Evolutionary conservation across 257 asterid genomes (phyloP), one percentile per base, ranked within the genome.

Genomic region (Agastache rugosa): DNA sequence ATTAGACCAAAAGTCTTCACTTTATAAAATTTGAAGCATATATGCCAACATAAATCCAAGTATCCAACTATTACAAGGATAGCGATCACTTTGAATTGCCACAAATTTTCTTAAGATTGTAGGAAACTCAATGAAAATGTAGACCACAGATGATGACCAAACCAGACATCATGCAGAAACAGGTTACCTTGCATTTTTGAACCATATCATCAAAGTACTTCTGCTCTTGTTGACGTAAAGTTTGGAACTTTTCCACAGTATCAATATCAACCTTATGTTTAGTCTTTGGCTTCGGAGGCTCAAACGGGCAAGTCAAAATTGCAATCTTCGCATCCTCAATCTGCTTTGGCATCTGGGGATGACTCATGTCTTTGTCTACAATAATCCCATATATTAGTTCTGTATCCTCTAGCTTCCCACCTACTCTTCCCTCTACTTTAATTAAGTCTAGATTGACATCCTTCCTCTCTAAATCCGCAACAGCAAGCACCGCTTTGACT

Each of bases 271-370:
- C 97, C 96, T 94, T 94, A 92, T 94, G 98, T 76, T 91, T 94
- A 71, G 98, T 94, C 88, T 94, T 94, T 58, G 98, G 98, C 83
- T 94, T 94, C 29, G 98, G 98, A 35, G 97, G 97, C 86, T 92
- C 98, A 89, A 92, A 92, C 19, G 98, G 97, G 78, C 98, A 94
- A 11, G 98, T 91, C 75, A 94, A 75, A 60, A 93, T 93, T 71
- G 98, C 98, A 79, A 93, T 91, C 34, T 88, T 87, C 5, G 97
- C 97, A 83, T 94, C 96, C 82, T 86, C 85, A 31, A 94, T 94
- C 77, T 88, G 92, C 81, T 94, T 94, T 12, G 98, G 97, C 98
- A 94, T 92, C 85, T 94, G 98, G 6, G 97, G 97, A 72, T 94
- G 98, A 80, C 97, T 92, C 98, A 90, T 92, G 71, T 94, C 98